These are phyloP conservation scores for Suillus subalutaceus DNA, from an alignment of 768 basidiomycete genomes.

Conservation along the genomic window DNA sequence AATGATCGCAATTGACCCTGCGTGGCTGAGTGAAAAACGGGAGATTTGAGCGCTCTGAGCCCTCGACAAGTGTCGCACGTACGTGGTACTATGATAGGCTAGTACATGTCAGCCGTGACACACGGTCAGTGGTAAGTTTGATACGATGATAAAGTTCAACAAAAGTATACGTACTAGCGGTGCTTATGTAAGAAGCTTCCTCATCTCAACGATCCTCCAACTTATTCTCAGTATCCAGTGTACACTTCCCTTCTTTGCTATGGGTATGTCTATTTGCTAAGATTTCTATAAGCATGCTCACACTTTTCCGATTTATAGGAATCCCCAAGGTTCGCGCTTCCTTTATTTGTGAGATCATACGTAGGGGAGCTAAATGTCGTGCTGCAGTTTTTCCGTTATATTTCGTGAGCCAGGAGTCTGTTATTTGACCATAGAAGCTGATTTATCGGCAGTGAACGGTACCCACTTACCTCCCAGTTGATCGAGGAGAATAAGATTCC, in stretches of 20 bases:
- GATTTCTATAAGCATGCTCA: slow-evolving; percentile 9
- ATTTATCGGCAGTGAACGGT: slow-evolving; percentile 73
- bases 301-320: slow-evolving; percentile 35
- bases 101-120: too few relatives aligned
- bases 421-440: slow-evolving; percentile 9
- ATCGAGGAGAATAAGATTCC: slow-evolving; percentile 99
- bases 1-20: too few relatives aligned
- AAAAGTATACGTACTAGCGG: too few relatives aligned
- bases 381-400: slow-evolving; percentile 91
- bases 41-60: too few relatives aligned
- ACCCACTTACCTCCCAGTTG: slow-evolving; percentile 96
- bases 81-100: too few relatives aligned
- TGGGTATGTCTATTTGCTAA: background rate
- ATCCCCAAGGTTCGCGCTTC: slow-evolving; percentile 62
- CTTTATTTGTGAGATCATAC: background rate
- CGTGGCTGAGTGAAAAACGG: too few relatives aligned
- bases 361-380: slow-evolving; percentile 13
- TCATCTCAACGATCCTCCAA: background rate
- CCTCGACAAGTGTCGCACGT: too few relatives aligned
- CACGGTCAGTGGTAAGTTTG: too few relatives aligned
- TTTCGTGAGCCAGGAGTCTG: slow-evolving; percentile 62
- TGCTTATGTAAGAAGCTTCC: slow-evolving; percentile 5
- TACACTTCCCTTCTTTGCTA: background rate
- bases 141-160: too few relatives aligned
- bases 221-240: background rate